Evolutionary conservation across 1,139 yeast genomes (phyloP).

Genomic region (Kodamaea derodonti): DNA sequence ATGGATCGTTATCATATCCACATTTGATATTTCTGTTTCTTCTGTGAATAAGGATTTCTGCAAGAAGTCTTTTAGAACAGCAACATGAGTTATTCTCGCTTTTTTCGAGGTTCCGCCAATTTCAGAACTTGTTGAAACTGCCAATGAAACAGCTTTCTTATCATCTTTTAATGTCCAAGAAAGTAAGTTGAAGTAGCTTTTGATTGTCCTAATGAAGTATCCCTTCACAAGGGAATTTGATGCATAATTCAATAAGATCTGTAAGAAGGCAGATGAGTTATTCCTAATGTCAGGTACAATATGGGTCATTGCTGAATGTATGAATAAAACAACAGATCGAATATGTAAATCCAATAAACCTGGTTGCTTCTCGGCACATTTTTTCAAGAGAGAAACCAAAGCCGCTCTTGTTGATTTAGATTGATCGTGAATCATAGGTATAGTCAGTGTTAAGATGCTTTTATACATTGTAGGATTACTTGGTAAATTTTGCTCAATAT

Average conservation of each 20-base stretch:
- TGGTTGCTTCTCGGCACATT: slow-evolving; percentile 48
- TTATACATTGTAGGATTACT: slow-evolving; percentile 52
- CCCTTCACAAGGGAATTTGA: slow-evolving; percentile 51
- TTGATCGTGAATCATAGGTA: slow-evolving; percentile 61
- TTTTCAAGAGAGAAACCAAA: slow-evolving; percentile 48
- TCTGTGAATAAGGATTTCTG: slow-evolving; percentile 32
- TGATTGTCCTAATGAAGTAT: slow-evolving; percentile 57
- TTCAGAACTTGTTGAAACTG: slow-evolving; percentile 42
- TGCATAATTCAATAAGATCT: slow-evolving; percentile 45
- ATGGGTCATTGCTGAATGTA: slow-evolving; percentile 95
- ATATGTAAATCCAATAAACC: slow-evolving; percentile 66
- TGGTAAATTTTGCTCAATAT: slow-evolving; percentile 46
- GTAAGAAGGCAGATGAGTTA: slow-evolving; percentile 63
- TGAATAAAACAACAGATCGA: slow-evolving; percentile 61
- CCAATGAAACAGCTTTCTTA: slow-evolving; percentile 43
- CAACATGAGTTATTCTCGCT: slow-evolving; percentile 42
- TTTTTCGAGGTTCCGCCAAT: slow-evolving; percentile 36
- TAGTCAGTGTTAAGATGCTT: slow-evolving; percentile 51
- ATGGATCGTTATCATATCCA: slow-evolving; percentile 25
- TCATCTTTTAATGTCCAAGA: slow-evolving; percentile 54
- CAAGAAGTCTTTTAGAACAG: slow-evolving; percentile 41
- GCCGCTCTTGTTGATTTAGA: slow-evolving; percentile 63
- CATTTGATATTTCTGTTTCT: slow-evolving; percentile 1
- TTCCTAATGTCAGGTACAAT: slow-evolving; percentile 69
- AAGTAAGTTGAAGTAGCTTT: slow-evolving; percentile 53